Evolutionary conservation across 495 filamentous ascomycete species (phyloP).

Genomic region (Cladorrhinum samala): DNA sequence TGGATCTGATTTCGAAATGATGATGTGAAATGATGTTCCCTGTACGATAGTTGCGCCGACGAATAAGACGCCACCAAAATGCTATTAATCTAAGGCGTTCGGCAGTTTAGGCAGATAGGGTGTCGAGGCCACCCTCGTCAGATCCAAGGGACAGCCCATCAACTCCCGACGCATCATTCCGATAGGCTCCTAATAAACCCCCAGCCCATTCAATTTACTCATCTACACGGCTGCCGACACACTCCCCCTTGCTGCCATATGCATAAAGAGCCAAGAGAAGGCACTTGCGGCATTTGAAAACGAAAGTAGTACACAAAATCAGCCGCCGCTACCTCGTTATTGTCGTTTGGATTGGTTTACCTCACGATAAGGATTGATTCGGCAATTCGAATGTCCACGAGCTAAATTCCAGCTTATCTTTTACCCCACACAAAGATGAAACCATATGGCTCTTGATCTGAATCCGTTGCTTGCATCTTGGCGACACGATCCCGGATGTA

Average conservation of each 20-base stretch:
- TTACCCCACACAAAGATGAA: no score
- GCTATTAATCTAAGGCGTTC: background rate
- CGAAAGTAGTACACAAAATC: no score
- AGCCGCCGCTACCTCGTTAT: no score
- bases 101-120: constrained; percentile 1
- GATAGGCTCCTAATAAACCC: background rate
- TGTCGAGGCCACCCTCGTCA: no score
- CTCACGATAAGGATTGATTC: no score
- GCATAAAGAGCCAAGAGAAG: background rate
- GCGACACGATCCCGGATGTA: background rate
- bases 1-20: background rate
- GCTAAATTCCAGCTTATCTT: no score
- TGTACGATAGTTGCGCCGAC: background rate
- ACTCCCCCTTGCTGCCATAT: background rate
- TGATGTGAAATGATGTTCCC: background rate
- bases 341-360: no score
- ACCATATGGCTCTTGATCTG: background rate
- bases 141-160: background rate
- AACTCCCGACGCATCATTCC: background rate
- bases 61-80: background rate
- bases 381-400: no score
- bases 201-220: no score
- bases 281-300: background rate
- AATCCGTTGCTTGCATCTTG: background rate
- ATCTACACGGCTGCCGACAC: background rate